A percentile compares a stretch with the other conserved stretches of the same genome.
These are phyloP conservation scores for Xylogone sp. DNA, from an alignment of 2,329 filamentous ascomycete species.

Conservation along the genomic window DNA sequence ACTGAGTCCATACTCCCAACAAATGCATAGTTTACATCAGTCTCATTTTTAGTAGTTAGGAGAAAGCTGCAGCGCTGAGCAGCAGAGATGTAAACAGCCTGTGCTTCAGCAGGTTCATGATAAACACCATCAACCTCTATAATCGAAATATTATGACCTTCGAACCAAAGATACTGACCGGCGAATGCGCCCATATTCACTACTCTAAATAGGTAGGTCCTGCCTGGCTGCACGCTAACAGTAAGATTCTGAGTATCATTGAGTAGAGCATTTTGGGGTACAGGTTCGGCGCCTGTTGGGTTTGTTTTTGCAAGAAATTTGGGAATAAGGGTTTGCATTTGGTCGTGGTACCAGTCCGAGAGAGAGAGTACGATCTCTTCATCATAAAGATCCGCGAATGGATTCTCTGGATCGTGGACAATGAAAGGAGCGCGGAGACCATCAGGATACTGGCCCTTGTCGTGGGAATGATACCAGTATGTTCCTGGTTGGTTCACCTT, in stretches of 20 bases:
- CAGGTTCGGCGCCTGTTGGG: constrained; percentile 39
- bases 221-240: constrained; percentile 58
- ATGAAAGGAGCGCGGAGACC: constrained; percentile 61
- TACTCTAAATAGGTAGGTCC: constrained; percentile 69
- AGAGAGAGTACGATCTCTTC: constrained; percentile 56
- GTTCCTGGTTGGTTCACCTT: constrained; percentile 51
- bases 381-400: constrained; percentile 47
- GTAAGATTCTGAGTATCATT: constrained; percentile 64
- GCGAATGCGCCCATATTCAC: constrained; percentile 73
- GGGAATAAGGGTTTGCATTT: constrained; percentile 36
- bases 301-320: constrained; percentile 58
- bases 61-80: constrained; percentile 65
- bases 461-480: constrained; percentile 63
- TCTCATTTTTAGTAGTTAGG: constrained; percentile 59
- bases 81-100: constrained; percentile 62
- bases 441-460: constrained; percentile 62
- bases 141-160: constrained; percentile 63
- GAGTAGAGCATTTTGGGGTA: constrained; percentile 65
- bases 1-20: constrained; percentile 61
- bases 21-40: constrained; percentile 62
- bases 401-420: constrained; percentile 52
- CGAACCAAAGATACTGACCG: constrained; percentile 63
- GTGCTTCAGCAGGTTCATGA: constrained; percentile 54
- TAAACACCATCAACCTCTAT: constrained; percentile 74
- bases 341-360: constrained; percentile 50